These are phyloP conservation scores for Cladorrhinum sp. DNA, from an alignment of 2,329 filamentous ascomycete genomes.

Conservation along the genomic window DNA sequence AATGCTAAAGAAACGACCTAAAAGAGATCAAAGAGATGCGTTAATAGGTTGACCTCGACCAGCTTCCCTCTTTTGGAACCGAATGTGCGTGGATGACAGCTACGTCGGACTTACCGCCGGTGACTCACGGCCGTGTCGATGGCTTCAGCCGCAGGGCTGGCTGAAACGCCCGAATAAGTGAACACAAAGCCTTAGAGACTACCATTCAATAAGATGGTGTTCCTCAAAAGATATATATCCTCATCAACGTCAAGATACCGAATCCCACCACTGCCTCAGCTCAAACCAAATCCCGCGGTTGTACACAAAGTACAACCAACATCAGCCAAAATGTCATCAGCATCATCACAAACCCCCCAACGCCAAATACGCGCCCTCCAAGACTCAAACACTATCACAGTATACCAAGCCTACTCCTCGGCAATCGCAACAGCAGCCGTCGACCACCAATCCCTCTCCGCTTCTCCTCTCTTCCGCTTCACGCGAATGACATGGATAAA, in stretches of 20 bases:
- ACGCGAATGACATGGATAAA: conserved; percentile 65
- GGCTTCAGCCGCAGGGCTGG: not conserved
- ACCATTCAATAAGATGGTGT: no score
- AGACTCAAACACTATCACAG: conserved; percentile 51
- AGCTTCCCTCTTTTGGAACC: not conserved
- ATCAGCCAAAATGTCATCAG: not conserved
- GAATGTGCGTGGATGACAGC: not conserved
- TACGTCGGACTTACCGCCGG: not conserved
- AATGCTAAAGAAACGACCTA: not conserved
- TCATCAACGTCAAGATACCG: no score
- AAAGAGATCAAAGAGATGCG: not conserved
- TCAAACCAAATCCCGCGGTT: not conserved
- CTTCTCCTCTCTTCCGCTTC: conserved; percentile 51
- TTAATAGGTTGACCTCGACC: not conserved
- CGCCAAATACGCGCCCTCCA: conserved; percentile 30
- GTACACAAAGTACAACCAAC: not conserved
- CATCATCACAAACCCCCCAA: not conserved
- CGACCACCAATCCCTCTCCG: conserved; percentile 47
- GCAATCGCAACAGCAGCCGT: conserved; percentile 54
- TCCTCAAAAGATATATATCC: not conserved
- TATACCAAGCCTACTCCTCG: conserved; percentile 60
- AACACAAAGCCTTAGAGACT: not conserved
- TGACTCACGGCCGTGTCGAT: not conserved
- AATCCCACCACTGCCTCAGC: not conserved
- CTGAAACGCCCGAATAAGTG: not conserved